phyloP scores from a whole-genome alignment of 305 asterid genomes.

The Rubia balearica region DNA sequence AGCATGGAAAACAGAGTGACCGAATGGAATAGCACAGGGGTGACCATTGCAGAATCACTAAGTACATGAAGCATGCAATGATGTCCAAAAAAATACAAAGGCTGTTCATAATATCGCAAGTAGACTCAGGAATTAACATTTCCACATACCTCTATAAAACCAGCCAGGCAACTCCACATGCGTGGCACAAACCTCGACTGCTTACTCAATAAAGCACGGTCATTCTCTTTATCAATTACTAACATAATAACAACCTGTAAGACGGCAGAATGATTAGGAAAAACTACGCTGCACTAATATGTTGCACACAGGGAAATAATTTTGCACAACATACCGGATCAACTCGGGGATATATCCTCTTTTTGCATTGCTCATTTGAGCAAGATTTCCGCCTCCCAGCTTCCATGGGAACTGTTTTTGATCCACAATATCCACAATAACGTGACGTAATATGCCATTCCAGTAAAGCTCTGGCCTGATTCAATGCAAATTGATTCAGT shows the following conservation, averaged over 20 bases:
- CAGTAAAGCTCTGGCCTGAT: constrained; percentile 81
- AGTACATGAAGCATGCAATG: background rate
- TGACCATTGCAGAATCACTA: background rate
- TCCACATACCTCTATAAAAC: constrained; percentile 76
- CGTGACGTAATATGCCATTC: constrained; percentile 77
- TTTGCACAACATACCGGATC: constrained; percentile 67
- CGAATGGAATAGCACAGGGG: too few species aligned
- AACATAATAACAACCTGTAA: constrained; percentile 90
- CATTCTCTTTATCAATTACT: constrained; percentile 84
- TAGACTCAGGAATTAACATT: background rate
- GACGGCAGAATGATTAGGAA: constrained; percentile 16
- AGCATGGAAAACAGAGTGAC: background rate
- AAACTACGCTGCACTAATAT: constrained; percentile 4
- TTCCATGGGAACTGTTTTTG: constrained; percentile 52
- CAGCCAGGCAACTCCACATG: constrained; percentile 99
- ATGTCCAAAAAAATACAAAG: background rate
- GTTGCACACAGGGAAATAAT: constrained; percentile 12
- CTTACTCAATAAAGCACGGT: constrained; percentile 69
- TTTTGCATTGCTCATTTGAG: constrained; percentile 67
- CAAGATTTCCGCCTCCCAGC: constrained; percentile 89
- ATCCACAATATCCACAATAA: constrained; percentile 81
- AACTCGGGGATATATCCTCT: constrained; percentile 82
- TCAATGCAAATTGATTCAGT: constrained; percentile 14
- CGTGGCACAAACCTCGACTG: constrained; percentile 95
- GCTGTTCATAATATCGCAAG: background rate